phyloP scores from a whole-genome alignment of 495 filamentous ascomycete species.

The Neurospora discreta region DNA sequence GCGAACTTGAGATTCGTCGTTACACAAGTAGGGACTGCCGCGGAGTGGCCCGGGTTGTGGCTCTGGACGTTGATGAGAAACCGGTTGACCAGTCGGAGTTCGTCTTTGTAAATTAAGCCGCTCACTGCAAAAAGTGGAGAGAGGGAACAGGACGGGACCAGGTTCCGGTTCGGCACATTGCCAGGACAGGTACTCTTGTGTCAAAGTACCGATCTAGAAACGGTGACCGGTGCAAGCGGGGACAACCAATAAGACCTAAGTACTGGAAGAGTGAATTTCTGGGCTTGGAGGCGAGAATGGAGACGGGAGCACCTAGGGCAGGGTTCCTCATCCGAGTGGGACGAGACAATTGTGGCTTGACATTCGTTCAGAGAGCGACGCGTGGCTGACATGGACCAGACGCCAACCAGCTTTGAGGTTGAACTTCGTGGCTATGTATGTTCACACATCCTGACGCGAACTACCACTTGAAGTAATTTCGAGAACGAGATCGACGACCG shows the following conservation, averaged over 20 bases:
- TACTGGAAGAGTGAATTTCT: background rate
- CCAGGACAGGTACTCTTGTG: background rate
- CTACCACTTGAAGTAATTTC: background rate
- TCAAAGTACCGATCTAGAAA: background rate
- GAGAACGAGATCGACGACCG: background rate
- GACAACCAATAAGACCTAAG: background rate
- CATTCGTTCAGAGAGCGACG: background rate
- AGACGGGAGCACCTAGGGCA: background rate
- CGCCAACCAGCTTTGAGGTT: no score
- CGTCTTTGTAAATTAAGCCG: background rate
- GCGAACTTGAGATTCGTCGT: background rate
- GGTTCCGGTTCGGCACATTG: background rate
- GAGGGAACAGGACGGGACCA: background rate
- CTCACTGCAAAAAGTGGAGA: background rate
- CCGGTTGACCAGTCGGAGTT: background rate
- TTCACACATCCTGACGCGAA: background rate
- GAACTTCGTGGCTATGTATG: no score
- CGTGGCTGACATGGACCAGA: background rate
- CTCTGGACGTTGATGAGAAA: background rate
- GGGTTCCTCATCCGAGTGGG: background rate
- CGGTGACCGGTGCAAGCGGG: background rate
- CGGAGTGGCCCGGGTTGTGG: background rate
- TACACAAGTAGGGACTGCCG: background rate
- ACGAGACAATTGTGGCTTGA: background rate
- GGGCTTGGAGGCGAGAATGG: background rate